These are phyloP conservation scores for Venturia pyrina DNA, from an alignment of 2,329 filamentous ascomycete genomes.

Conservation along the genomic window DNA sequence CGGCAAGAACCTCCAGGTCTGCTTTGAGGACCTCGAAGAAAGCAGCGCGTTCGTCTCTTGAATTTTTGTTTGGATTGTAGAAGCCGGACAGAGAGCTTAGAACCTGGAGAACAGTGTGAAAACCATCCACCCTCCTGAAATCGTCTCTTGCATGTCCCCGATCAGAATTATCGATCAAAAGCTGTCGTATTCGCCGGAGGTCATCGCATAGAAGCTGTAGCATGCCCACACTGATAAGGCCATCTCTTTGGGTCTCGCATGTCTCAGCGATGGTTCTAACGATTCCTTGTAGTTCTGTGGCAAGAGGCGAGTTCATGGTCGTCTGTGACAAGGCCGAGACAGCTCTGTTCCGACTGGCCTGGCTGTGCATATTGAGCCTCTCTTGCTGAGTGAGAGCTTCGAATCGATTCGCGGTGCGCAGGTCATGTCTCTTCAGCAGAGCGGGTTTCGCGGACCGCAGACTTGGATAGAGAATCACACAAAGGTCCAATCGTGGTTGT, in stretches of 20 bases:
- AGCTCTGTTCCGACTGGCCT: conserved; percentile 4
- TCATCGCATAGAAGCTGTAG: conserved; percentile 32
- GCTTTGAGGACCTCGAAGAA: conserved; percentile 62
- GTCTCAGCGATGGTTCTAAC: neutral
- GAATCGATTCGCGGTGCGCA: neutral
- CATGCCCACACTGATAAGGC: neutral
- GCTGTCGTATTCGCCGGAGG: conserved; percentile 57
- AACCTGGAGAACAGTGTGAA: conserved; percentile 60
- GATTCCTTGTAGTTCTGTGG: conserved; percentile 4
- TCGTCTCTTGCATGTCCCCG: conserved; percentile 57
- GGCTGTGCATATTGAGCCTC: conserved; percentile 2
- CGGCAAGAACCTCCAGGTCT: conserved; percentile 64
- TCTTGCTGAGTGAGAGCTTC: neutral
- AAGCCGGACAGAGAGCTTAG: conserved; percentile 63
- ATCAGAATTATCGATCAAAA: conserved; percentile 40
- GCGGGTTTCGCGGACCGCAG: conserved; percentile 4
- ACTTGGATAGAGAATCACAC: neutral
- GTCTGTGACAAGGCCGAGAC: conserved; percentile 1
- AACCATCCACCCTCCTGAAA: conserved; percentile 72
- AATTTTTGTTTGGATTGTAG: conserved; percentile 58
- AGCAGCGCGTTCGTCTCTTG: conserved; percentile 50
- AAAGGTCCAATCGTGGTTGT: neutral
- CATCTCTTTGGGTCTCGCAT: neutral
- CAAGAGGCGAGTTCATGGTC: neutral
- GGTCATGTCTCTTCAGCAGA: neutral